Evolutionary conservation across 768 basidiomycete genomes (phyloP), one percentile per base, ranked within the genome.

Genomic region (Gymnopilus junonius): DNA sequence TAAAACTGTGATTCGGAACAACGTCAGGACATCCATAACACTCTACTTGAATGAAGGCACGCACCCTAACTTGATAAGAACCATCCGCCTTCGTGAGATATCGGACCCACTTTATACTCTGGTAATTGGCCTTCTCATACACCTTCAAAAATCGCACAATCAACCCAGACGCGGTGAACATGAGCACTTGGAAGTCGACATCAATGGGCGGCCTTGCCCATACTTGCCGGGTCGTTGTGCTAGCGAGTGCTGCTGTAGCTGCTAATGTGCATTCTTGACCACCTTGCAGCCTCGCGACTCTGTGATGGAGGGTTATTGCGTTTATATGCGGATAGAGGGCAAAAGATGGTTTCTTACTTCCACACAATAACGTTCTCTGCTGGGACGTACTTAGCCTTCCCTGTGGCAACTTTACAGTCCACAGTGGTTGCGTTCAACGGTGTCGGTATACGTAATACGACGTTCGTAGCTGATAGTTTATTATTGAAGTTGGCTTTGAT

Each of bases 141-240:
- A 99, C 97, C 75, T 98, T 99, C 72, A 99, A 78, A 84, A 98
- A 99, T 57, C 97, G 87, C 43, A 99, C 97, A 55, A 97, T 91
- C 70, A 99, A 75, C 1, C 97, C 97, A 11, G 97, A 98, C 11
- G 97, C 85, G 0, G 97, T 99, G 77, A 99, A 94, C 97, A 99
- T 99, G 68, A 99, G 83, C 61, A 99, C 97, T 79, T 96, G 95
- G 79, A 99, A 99, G 75, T 99, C 97, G 65, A 99, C 90, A 68
- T 97, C 94, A 71, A 99, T 99, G 7, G 97, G 97, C 17, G 97
- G 97, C 58, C 97, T 83, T 2, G 96, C 95, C 97, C 97, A 99
- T 4, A 97, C 90, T 83, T 98, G 95, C 34, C 95, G 89, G 62
- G 88, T 85, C 0, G 97, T 99, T 32, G 95, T 97, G 63, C 88